A percentile compares a stretch with the other conserved stretches of the same genome.
Conservation (phyloP, 2,329 filamentous ascomycete species). For the Trichoderma sp. region DNA sequence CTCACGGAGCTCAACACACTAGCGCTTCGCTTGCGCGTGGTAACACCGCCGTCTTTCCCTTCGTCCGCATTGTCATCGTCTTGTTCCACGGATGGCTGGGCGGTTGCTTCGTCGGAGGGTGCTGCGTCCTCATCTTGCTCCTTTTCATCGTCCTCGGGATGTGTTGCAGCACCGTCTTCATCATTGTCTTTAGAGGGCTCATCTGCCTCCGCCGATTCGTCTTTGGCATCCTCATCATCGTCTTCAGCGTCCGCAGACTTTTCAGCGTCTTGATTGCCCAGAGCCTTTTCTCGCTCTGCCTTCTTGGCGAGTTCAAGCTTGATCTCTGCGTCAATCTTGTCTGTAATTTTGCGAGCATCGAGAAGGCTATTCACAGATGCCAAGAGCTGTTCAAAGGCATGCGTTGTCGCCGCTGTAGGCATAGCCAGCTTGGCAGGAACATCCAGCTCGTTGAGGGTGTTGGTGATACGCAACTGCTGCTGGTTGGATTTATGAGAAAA, state of each 20-base stretch:
- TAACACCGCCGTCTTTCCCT: conserved; percentile 34
- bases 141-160: conserved; percentile 23
- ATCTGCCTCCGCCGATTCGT: conserved; percentile 20
- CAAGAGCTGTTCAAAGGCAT: conserved; percentile 69
- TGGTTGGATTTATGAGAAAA: conserved; percentile 74
- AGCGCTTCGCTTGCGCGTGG: conserved; percentile 71
- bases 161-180: conserved; percentile 19
- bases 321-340: conserved; percentile 74
- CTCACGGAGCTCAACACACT: conserved; percentile 73
- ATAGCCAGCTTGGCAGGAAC: conserved; percentile 69
- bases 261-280: conserved; percentile 19
- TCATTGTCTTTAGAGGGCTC: conserved; percentile 27
- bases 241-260: conserved; percentile 23
- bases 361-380: conserved; percentile 66
- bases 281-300: conserved; percentile 48
- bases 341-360: conserved; percentile 69
- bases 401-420: conserved; percentile 69
- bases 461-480: conserved; percentile 72
- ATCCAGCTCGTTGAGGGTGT: conserved; percentile 69
- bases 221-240: conserved; percentile 9
- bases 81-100: conserved; percentile 31
- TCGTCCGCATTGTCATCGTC: conserved; percentile 28
- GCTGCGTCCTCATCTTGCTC: conserved; percentile 18
- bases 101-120: neutral
- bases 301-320: conserved; percentile 58